These are phyloP conservation scores for Boletus edulis DNA, from an alignment of 768 basidiomycete genomes.

Conservation along the genomic window DNA sequence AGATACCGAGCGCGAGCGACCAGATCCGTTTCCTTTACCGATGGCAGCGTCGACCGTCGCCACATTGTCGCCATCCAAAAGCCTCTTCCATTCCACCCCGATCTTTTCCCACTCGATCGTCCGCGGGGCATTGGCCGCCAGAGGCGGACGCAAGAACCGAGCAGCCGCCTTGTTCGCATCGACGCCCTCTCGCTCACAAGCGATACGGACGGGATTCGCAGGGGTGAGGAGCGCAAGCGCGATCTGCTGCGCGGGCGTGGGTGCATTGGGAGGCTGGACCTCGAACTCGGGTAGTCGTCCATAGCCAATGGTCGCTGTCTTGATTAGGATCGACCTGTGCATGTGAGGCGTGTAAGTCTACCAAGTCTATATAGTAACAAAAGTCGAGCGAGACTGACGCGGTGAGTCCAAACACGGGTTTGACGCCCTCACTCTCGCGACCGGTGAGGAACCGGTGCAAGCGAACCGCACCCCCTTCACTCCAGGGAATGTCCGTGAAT, in stretches of 20 bases:
- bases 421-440: conserved; percentile 77
- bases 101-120: conserved; percentile 20
- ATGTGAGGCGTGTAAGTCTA: not conserved
- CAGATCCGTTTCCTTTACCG: not conserved
- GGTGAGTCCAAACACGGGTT: conserved; percentile 87
- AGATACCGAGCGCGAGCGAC: not conserved
- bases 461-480: conserved; percentile 41
- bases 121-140: conserved; percentile 6
- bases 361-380: too few species aligned
- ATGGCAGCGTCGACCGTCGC: not conserved
- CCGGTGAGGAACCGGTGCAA: conserved; percentile 85
- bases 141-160: conserved; percentile 9
- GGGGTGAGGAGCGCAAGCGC: conserved; percentile 38
- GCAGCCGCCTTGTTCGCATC: conserved; percentile 18
- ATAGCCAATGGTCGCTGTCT: conserved; percentile 49
- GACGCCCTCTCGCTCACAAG: conserved; percentile 27
- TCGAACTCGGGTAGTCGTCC: conserved; percentile 44
- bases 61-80: conserved; percentile 1
- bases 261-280: conserved; percentile 42
- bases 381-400: conserved; percentile 53
- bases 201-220: conserved; percentile 21
- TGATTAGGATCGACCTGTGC: conserved; percentile 50
- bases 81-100: conserved; percentile 20
- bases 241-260: conserved; percentile 40
- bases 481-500: conserved; percentile 50